A percentile compares a stretch with the other conserved stretches of the same genome.
These are phyloP conservation scores for Coelastrella sp. DNA, from an alignment of 139 green algal species.

Conservation along the genomic window DNA sequence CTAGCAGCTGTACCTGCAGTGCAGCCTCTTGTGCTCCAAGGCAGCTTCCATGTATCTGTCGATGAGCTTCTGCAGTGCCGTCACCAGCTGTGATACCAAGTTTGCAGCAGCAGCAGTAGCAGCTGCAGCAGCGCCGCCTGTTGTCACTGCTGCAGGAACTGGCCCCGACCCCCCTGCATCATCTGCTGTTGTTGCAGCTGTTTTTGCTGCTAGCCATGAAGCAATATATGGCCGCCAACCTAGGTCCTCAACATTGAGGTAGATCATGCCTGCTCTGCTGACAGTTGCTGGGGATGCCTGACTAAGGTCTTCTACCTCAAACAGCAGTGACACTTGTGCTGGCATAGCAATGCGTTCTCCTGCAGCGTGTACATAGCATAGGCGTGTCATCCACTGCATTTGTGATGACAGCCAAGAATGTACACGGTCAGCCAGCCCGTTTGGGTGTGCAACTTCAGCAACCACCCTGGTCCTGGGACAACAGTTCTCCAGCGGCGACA, in stretches of 20 bases:
- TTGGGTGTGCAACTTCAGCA: too few species aligned
- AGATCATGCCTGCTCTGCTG: conserved; percentile 93
- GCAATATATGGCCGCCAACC: conserved; percentile 90
- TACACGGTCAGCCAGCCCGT: too few species aligned
- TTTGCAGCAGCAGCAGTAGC: neutral
- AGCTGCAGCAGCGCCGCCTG: neutral
- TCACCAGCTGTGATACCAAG: conserved; percentile 67
- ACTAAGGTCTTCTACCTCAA: conserved; percentile 86
- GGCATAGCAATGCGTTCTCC: conserved; percentile 88
- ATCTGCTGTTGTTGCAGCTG: conserved; percentile 70
- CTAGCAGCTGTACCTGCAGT: conserved; percentile 38
- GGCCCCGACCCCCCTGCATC: conserved; percentile 45
- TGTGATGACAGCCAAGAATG: too few species aligned
- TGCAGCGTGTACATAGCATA: neutral
- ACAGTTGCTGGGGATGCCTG: conserved; percentile 95
- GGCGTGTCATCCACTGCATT: too few species aligned
- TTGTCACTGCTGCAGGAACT: neutral
- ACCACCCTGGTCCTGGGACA: too few species aligned
- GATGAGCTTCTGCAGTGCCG: conserved; percentile 85
- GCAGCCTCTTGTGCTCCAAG: conserved; percentile 85
- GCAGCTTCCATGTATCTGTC: conserved; percentile 92
- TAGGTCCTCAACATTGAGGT: conserved; percentile 88
- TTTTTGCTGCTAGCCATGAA: conserved; percentile 82
- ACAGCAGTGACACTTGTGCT: conserved; percentile 83
- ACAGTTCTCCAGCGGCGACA: too few species aligned